Percentiles rank a stretch among this genome's conserved stretches.
Conservation (phyloP, 2,329 filamentous ascomycete genomes). For the Pseudocercospora crystallina region DNA sequence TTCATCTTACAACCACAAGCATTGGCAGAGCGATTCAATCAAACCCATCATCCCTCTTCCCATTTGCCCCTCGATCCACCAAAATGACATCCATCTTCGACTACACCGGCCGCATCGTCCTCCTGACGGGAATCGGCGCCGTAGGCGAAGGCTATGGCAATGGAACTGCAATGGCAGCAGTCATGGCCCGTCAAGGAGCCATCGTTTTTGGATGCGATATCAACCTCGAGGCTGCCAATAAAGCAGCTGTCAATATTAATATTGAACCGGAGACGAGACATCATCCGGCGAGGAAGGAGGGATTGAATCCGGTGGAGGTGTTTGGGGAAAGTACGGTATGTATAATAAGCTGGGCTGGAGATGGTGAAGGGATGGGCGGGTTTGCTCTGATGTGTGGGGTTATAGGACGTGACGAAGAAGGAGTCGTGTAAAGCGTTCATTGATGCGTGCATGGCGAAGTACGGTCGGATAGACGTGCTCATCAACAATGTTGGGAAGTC, state of each 20-base stretch:
- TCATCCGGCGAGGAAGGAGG: conserved; percentile 18
- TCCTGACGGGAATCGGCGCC: conserved; percentile 49
- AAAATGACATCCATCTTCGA: conserved; percentile 35
- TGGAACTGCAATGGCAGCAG: conserved; percentile 41
- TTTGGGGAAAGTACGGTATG: conserved; percentile 25
- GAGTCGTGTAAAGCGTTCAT: conserved; percentile 55
- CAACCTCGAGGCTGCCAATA: conserved; percentile 33
- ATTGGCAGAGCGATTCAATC: too few relatives aligned
- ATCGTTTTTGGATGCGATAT: conserved; percentile 54
- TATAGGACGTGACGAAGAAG: conserved; percentile 53
- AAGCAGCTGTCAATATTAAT: conserved; percentile 25
- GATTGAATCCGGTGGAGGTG: conserved; percentile 20
- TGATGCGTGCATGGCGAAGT: conserved; percentile 51
- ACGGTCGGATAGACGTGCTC: conserved; percentile 60
- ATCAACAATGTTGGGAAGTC: conserved; percentile 60
- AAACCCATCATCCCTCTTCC: too few relatives aligned
- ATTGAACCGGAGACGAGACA: conserved; percentile 24
- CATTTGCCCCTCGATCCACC: background rate
- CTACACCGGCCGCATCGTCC: conserved; percentile 45
- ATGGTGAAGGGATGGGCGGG: background rate
- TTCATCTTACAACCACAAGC: too few relatives aligned
- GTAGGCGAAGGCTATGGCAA: conserved; percentile 52
- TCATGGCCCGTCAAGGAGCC: conserved; percentile 50
- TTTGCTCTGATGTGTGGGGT: background rate
- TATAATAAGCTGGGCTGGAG: background rate